Evolutionary conservation across 2,329 filamentous ascomycete genomes (phyloP), one percentile per base, ranked within the genome.

Genomic region (Alternaria solani): DNA sequence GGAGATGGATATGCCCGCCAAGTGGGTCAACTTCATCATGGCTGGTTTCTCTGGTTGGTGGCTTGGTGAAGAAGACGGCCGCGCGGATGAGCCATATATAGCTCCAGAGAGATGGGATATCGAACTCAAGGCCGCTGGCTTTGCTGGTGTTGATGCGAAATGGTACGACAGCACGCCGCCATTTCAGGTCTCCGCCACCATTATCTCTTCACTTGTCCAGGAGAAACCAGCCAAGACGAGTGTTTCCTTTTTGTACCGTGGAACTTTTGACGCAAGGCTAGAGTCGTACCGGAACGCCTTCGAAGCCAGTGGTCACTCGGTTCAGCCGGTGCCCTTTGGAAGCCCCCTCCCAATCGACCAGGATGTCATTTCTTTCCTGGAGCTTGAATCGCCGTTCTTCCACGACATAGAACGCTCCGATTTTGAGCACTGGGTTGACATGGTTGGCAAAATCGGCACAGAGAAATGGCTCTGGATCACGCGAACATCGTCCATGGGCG

Each of bases 21-120:
- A 60, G 41, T 32, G 65, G 64, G 39, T 48, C 14, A 61, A 61
- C 47, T 69, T 59, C 51, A 59, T 61, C 18, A 57, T 72, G 18
- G 69, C 60, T 9, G 7, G 57, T 1, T 54, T 71, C n/a, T 48
- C 62, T 7, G 68, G 61, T 34, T 72, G 68, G 69, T 72, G 69
- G 69, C 18, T 65, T 6, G 61, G 63, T 5, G 41, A 20, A 2
- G 72, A 78, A 3, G 73, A 76, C 30, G 74, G 72, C 3, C 63
- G 72, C 26, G 52, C 39, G 3, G 32, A 61, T 5, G 69, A 70
- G 6, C 79, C 79, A 0, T 70, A 59, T 20, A 48, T 78, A 2
- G 66, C 70, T 1, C 59, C 67, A 4, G 60, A 59, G 1, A 48
- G 68, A 46, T 81, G 81, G 80, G 65, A 78, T 38, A 49, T 42